Conservation (phyloP, 108 stramenopile genomes). For the Fistulifera pelliculosa region DNA sequence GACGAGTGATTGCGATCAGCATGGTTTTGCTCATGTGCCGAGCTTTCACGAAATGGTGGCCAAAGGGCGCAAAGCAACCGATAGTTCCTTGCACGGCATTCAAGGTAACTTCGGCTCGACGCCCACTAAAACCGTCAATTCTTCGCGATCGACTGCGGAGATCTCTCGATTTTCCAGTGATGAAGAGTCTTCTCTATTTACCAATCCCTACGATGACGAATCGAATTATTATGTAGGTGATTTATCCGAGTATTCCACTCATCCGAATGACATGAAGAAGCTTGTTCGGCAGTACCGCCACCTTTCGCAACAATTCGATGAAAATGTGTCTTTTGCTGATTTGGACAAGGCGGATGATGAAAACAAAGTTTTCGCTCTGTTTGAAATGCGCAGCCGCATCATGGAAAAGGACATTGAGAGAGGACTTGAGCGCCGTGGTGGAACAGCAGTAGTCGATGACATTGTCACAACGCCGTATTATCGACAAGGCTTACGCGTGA, state of each 20-base stretch:
- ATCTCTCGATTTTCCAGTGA: background rate
- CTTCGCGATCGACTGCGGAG: background rate
- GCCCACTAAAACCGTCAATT: background rate
- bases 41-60: constrained; percentile 30
- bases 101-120: background rate
- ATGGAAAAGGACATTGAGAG: constrained; percentile 88
- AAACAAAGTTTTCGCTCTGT: constrained; percentile 74
- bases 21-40: constrained; percentile 34
- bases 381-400: constrained; percentile 84
- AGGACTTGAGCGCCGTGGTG: constrained; percentile 70
- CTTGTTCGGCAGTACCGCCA: constrained; percentile 62
- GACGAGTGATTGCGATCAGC: constrained; percentile 35
- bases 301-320: constrained; percentile 26
- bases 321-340: constrained; percentile 23
- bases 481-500: constrained; percentile 58
- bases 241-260: constrained; percentile 45
- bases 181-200: constrained; percentile 13
- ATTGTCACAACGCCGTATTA: constrained; percentile 64
- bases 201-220: constrained; percentile 12
- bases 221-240: background rate
- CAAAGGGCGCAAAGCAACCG: constrained; percentile 15
- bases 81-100: constrained; percentile 10
- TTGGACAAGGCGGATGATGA: constrained; percentile 62
- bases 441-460: constrained; percentile 72
- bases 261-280: constrained; percentile 46